Evolutionary conservation across 1,284 basidiomycete genomes (phyloP).

Genomic region (Cystobasidium slooffiae): DNA sequence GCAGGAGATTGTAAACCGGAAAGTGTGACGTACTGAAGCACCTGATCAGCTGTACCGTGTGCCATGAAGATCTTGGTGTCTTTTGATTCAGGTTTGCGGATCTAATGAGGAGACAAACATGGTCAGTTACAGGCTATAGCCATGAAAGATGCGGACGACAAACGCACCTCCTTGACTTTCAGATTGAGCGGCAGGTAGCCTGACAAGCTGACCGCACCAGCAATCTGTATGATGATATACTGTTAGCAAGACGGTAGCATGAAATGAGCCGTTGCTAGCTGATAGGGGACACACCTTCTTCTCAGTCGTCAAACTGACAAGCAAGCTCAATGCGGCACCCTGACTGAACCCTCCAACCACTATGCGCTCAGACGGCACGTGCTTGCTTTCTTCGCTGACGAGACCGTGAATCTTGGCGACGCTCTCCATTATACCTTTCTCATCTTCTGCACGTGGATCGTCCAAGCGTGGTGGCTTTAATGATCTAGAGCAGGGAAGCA

Average conservation of each 20-base stretch:
- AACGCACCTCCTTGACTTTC: conserved; percentile 27
- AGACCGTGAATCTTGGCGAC: conserved; percentile 68
- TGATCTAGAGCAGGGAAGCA: background rate
- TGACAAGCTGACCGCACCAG: conserved; percentile 24
- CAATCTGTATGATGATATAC: conserved; percentile 2
- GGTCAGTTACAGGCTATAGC: conserved; percentile 6
- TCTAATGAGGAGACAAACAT: conserved; percentile 3
- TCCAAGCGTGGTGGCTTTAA: conserved; percentile 64
- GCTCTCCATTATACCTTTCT: conserved; percentile 68
- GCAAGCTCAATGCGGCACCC: conserved; percentile 55
- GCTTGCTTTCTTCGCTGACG: conserved; percentile 73
- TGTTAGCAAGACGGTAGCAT: background rate
- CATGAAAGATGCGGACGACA: background rate
- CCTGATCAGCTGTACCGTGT: conserved; percentile 75
- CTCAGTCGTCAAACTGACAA: conserved; percentile 32
- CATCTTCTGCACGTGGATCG: conserved; percentile 68
- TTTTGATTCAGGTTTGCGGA: conserved; percentile 24
- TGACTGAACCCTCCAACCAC: conserved; percentile 87
- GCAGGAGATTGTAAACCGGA: background rate
- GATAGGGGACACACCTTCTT: conserved; percentile 24
- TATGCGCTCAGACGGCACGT: conserved; percentile 63
- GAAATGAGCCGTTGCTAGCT: background rate
- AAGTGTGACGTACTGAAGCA: conserved; percentile 60
- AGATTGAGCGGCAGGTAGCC: conserved; percentile 35
- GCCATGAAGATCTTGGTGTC: conserved; percentile 71